Base-by-base conservation (phyloP, 2,329 filamentous ascomycete genomes). In the Falciphora oryzae region DNA sequence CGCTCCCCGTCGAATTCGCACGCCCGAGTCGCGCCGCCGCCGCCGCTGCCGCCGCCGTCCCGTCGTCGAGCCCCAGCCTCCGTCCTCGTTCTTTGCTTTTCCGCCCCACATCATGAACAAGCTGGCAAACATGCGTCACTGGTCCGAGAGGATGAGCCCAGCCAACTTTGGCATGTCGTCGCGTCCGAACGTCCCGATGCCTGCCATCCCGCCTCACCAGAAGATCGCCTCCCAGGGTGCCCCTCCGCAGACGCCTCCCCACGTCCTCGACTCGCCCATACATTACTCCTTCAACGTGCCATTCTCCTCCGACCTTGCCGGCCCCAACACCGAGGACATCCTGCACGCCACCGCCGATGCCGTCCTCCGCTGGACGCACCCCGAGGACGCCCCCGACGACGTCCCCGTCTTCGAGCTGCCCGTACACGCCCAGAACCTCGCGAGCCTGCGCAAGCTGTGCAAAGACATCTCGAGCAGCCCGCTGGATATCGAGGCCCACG, bases 231-330 rank as follows among this genome's bases (percentile, higher is more conserved):
- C 80, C 65, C 80, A 81, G 65, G 77, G 83, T 63, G 78, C 79
- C 69, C 79, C 85, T 65, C 81, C 86, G 68, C 80, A 87, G 74
- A 83, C 88, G 71, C 88, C 90, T 69, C 86, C 89, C 65, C 88
- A 89, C 69, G 82, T 89, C 68, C 84, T 89, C 73, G 90, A 94
- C 75, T 83, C 89, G 63, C 88, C 87, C 69, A 91, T 98, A 77
- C 92, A 96, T 77, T 89, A 97, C 76, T 94, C 92, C 69, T 98
- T 99, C 87, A 98, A 97, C 75, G 90, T 99, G 61, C 95, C 95
- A 67, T 97, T 98, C 79, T 89, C 93, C 70, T 96, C 92, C 68
- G 94, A 94, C 72, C 87, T 99, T 67, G 86, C 91, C 68, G 95
- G 95, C 44, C 95, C 95, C 68, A 93, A 98, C 73, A 90, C 90